Evolutionary conservation across 148 eudicot genomes (phyloP).

Genomic region (Cornus kousa): DNA sequence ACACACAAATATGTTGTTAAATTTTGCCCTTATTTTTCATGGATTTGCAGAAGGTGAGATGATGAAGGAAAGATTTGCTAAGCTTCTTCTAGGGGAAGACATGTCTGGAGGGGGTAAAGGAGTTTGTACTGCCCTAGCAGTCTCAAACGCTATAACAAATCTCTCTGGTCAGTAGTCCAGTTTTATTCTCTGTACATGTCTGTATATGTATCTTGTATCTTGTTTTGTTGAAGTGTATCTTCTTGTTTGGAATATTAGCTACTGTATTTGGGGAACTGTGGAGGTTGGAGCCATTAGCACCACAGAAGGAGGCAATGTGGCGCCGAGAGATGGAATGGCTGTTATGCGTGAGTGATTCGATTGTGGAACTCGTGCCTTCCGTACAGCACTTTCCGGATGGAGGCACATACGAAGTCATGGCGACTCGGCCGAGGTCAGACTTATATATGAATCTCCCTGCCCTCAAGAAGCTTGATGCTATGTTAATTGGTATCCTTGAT

Average conservation of each 20-base stretch:
- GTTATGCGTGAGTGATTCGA: conserved; percentile 84
- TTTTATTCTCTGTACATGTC: background rate
- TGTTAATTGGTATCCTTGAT: conserved; percentile 79
- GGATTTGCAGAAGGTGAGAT: conserved; percentile 60
- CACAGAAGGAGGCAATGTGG: conserved; percentile 84
- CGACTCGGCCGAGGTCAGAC: conserved; percentile 79
- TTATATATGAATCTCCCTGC: conserved; percentile 87
- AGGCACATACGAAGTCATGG: conserved; percentile 85
- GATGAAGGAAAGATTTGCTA: conserved; percentile 98
- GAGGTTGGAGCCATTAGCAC: conserved; percentile 89
- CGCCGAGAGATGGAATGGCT: conserved; percentile 96
- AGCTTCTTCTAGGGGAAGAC: conserved; percentile 92
- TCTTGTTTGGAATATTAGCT: conserved; percentile 39
- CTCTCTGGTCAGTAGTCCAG: conserved; percentile 58
- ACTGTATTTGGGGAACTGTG: conserved; percentile 90
- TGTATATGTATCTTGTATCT: background rate
- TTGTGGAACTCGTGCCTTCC: conserved; percentile 89
- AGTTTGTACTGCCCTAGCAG: conserved; percentile 91
- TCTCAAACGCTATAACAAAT: conserved; percentile 95
- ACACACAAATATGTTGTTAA: too few relatives aligned
- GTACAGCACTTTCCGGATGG: conserved; percentile 79
- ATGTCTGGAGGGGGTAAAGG: conserved; percentile 99
- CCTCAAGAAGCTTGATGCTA: conserved; percentile 79
- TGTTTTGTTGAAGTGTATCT: background rate
- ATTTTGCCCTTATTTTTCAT: background rate